Evolutionary conservation across 345 rosid genomes (phyloP).

Genomic region (Aurinia saxatilis): DNA sequence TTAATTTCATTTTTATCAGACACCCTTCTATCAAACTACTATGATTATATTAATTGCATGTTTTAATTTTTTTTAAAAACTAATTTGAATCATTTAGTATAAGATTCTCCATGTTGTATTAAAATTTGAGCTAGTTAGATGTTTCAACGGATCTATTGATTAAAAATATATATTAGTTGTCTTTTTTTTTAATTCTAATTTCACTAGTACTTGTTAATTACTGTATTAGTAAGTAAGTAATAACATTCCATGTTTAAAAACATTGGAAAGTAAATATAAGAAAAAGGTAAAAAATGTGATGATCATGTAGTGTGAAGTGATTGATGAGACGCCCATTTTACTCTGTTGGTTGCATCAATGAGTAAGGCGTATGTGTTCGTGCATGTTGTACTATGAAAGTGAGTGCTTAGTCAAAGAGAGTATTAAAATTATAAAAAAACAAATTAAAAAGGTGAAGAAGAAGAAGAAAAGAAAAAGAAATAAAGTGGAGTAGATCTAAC

Average conservation of each 20-base stretch:
- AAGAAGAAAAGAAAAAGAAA: constrained; percentile 16
- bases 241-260: too few relatives aligned
- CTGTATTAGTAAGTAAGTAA: too few relatives aligned
- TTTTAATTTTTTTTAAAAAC: background rate
- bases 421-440: constrained; percentile 1
- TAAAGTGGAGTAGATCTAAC: background rate
- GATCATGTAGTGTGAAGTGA: constrained; percentile 19
- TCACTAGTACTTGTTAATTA: too few relatives aligned
- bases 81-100: background rate
- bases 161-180: background rate
- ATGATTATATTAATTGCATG: constrained; percentile 5
- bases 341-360: constrained; percentile 6
- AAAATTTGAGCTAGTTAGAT: background rate
- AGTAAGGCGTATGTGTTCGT: constrained; percentile 21
- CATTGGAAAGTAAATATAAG: too few relatives aligned
- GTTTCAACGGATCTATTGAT: constrained; percentile 23
- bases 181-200: too few relatives aligned
- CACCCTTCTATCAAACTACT: constrained; percentile 4
- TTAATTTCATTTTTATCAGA: constrained; percentile 12
- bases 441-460: background rate
- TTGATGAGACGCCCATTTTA: constrained; percentile 21
- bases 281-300: constrained; percentile 2
- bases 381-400: constrained; percentile 31
- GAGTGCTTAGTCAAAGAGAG: constrained; percentile 29
- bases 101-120: background rate